Evolutionary conservation across 495 filamentous ascomycete genomes (phyloP).

Genomic region (Hyphodiscus hymeniophilus): DNA sequence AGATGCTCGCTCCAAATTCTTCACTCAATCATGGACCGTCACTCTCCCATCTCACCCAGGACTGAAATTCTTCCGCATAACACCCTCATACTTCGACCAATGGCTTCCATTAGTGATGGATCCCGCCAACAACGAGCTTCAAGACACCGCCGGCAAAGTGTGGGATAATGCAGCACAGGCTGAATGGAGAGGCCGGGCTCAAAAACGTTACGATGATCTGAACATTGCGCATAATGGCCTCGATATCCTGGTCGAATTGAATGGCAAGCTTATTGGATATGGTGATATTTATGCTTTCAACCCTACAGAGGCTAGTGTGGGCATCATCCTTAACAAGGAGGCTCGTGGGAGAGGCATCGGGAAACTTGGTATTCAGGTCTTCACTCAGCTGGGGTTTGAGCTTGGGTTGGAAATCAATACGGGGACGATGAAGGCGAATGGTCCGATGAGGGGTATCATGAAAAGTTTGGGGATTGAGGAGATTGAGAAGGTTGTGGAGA

Average conservation of each 20-base stretch:
- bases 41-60: neutral
- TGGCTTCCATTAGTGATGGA: neutral
- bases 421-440: conserved; percentile 2
- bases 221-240: neutral
- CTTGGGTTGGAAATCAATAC: neutral
- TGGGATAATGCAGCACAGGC: neutral
- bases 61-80: neutral
- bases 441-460: neutral
- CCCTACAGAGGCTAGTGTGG: neutral
- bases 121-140: neutral
- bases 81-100: neutral
- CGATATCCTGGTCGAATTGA: neutral
- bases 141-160: neutral
- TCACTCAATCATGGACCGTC: neutral
- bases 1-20: neutral
- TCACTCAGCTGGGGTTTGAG: neutral
- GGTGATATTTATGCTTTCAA: neutral
- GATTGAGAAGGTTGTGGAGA: neutral
- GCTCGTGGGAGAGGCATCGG: neutral
- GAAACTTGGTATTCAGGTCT: neutral
- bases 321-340: neutral
- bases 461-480: neutral
- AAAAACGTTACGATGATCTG: neutral
- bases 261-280: neutral
- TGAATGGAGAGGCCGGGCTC: neutral